phyloP scores from a whole-genome alignment of 2,329 filamentous ascomycete genomes.

The Aspergillus quadricinctus region DNA sequence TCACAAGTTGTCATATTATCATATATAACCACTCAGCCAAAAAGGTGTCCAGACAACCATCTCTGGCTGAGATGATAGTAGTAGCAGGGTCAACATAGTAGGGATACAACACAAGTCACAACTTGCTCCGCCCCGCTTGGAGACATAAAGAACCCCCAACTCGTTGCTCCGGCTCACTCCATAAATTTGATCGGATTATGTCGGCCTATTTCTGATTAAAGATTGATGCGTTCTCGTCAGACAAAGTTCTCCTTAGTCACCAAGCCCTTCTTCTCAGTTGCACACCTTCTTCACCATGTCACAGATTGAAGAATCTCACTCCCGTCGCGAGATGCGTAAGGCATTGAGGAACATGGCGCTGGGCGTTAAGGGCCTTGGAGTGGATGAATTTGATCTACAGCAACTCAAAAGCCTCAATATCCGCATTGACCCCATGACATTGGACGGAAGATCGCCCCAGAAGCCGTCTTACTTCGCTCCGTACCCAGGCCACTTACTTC shows the following conservation, averaged over 20 bases:
- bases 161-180: neutral
- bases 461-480: conserved; percentile 5
- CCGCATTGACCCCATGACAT: neutral
- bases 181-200: neutral
- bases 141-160: neutral
- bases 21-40: too few species aligned
- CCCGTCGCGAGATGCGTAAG: neutral
- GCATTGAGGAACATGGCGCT: neutral
- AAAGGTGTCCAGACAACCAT: too few species aligned
- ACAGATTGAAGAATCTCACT: neutral
- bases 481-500: conserved; percentile 1
- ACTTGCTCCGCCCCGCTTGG: too few species aligned
- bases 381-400: conserved; percentile 4
- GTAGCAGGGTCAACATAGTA: too few species aligned
- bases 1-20: too few species aligned
- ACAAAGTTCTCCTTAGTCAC: neutral
- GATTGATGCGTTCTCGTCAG: neutral
- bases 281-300: neutral
- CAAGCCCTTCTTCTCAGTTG: neutral
- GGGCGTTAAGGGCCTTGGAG: neutral
- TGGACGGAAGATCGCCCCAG: neutral
- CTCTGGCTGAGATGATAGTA: too few species aligned
- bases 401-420: conserved; percentile 3
- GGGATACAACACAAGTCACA: too few species aligned
- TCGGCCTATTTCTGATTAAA: neutral